Percentiles rank a stretch among this genome's conserved stretches.
Conservation (phyloP, 805 yeast species). For the Pichia deserticola region DNA sequence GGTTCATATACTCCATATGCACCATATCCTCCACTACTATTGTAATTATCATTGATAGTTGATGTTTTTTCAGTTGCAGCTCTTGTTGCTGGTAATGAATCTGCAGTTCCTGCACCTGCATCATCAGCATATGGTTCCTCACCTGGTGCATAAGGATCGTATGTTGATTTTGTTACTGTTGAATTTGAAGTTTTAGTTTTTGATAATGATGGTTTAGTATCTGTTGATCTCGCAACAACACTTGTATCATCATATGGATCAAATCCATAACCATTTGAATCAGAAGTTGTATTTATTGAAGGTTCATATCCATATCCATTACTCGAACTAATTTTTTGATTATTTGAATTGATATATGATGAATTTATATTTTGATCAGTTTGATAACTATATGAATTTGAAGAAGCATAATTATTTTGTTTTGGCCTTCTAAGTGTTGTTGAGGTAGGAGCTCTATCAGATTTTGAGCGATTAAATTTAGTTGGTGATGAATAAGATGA, state of each 20-base stretch:
- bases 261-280: constrained; percentile 8
- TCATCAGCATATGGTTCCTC: constrained; percentile 6
- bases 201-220: not conserved
- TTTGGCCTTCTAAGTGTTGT: constrained; percentile 3
- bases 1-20: constrained; percentile 2
- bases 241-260: constrained; percentile 17
- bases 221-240: not conserved
- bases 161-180: constrained; percentile 11
- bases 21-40: not conserved
- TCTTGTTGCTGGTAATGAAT: too few relatives aligned
- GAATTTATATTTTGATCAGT: not conserved
- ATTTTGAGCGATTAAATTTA: not conserved
- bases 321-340: not conserved
- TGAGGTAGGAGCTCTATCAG: not conserved
- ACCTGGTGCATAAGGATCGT: constrained; percentile 22
- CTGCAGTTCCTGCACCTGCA: not conserved
- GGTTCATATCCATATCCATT: constrained; percentile 6
- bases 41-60: too few relatives aligned
- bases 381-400: constrained; percentile 1
- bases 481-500: not conserved
- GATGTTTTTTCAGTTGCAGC: not conserved
- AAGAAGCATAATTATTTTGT: not conserved
- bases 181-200: constrained; percentile 1
- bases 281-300: constrained; percentile 5
- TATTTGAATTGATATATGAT: constrained; percentile 3